These are phyloP conservation scores for Mycena filopes DNA, from an alignment of 768 basidiomycete species.

Conservation along the genomic window DNA sequence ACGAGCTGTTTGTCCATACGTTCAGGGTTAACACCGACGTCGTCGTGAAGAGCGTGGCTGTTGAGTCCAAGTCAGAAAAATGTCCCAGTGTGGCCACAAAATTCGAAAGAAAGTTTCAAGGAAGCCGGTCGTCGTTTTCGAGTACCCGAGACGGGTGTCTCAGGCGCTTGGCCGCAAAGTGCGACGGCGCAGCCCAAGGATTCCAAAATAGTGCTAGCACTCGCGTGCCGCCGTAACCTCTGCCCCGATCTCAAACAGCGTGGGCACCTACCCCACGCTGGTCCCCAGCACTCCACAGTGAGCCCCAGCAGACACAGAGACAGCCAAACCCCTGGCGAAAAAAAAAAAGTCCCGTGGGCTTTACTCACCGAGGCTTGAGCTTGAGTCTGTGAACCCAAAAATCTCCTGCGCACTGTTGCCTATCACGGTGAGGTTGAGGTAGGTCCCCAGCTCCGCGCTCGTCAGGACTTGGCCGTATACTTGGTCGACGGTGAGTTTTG, in stretches of 20 bases:
- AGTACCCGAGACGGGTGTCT: too few species aligned
- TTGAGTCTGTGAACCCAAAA: conserved; percentile 65
- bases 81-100: not conserved
- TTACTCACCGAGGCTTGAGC: conserved; percentile 73
- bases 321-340: too few species aligned
- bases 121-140: too few species aligned
- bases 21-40: conserved; percentile 83
- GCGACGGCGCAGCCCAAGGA: too few species aligned
- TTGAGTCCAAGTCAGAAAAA: conserved; percentile 22
- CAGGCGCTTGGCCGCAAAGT: too few species aligned
- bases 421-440: conserved; percentile 78
- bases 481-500: conserved; percentile 72
- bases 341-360: conserved; percentile 12
- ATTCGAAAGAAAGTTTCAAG: too few species aligned
- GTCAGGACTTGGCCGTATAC: conserved; percentile 79
- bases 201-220: too few species aligned
- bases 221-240: too few species aligned
- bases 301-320: not conserved
- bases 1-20: conserved; percentile 75
- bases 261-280: too few species aligned
- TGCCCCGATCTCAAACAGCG: too few species aligned
- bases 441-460: conserved; percentile 51
- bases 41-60: conserved; percentile 89
- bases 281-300: not conserved
- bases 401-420: conserved; percentile 72